A percentile compares a stretch with the other conserved stretches of the same genome.
Evolutionary conservation across 805 yeast genomes (phyloP).

Genomic region (Lipomyces spencermartinsiae): DNA sequence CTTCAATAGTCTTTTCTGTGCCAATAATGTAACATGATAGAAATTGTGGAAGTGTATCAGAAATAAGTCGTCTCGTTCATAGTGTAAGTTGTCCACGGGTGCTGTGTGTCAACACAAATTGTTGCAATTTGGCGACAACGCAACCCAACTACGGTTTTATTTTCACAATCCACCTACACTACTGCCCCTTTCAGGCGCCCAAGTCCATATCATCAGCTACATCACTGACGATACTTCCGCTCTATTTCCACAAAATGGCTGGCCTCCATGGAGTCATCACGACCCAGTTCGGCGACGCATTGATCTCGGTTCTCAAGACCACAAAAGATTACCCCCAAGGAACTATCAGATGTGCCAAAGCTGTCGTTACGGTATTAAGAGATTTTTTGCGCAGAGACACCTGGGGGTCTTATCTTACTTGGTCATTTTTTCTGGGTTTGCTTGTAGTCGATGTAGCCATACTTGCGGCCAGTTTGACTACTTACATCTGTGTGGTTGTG

Average conservation of each 20-base stretch:
- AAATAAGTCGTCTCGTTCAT: background rate
- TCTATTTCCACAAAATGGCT: background rate
- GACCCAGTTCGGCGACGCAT: background rate
- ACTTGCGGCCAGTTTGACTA: background rate
- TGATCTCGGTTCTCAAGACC: background rate
- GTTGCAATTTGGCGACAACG: too few species aligned
- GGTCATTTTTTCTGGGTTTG: slow-evolving; percentile 1
- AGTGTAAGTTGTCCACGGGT: too few species aligned
- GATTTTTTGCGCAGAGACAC: background rate
- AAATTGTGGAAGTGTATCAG: background rate
- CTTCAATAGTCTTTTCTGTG: background rate
- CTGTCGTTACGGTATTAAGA: background rate
- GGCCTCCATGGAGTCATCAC: background rate
- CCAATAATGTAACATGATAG: background rate
- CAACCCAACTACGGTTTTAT: background rate
- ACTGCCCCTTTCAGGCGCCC: background rate
- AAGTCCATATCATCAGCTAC: background rate
- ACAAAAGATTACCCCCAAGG: background rate
- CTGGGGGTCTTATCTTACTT: background rate
- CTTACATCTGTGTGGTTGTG: background rate
- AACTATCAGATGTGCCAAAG: background rate
- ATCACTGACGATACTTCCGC: background rate
- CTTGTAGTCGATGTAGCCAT: background rate
- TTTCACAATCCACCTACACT: background rate
- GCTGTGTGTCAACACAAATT: too few species aligned